phyloP scores from a whole-genome alignment of 2,329 filamentous ascomycete genomes.

The Purpureocillium lavendulum region DNA sequence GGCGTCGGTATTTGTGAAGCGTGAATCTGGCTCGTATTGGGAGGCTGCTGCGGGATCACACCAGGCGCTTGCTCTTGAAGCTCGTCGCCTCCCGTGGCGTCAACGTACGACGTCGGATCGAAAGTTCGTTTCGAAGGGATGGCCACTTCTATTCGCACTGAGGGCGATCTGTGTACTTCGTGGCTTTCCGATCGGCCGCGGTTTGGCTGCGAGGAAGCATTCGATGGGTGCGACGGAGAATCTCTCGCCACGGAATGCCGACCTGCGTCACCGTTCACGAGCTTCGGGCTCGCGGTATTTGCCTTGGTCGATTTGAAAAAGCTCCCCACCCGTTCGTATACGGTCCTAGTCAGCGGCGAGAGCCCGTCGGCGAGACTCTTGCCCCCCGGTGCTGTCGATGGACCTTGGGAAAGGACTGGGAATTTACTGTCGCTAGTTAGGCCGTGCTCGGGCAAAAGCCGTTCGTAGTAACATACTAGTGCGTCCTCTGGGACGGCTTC shows the following conservation, averaged over 20 bases:
- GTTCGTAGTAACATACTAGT: slow-evolving; percentile 44
- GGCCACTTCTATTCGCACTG: slow-evolving; percentile 36
- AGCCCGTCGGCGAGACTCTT: slow-evolving; percentile 31
- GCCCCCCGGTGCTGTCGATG: slow-evolving; percentile 11
- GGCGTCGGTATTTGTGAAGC: slow-evolving; percentile 7
- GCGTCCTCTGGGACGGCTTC: slow-evolving; percentile 59
- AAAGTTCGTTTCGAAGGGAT: slow-evolving; percentile 35
- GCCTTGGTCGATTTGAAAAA: slow-evolving; percentile 31
- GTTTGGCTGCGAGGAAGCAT: slow-evolving; percentile 8
- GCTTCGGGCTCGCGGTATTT: slow-evolving; percentile 17
- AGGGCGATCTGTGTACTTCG: slow-evolving; percentile 25
- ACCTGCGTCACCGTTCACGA: slow-evolving; percentile 26
- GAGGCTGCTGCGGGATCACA: slow-evolving; percentile 9
- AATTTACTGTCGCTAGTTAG: slow-evolving; percentile 43
- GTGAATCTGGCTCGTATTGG: slow-evolving; percentile 5
- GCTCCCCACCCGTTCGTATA: slow-evolving; percentile 31
- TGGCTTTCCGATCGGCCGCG: slow-evolving; percentile 9
- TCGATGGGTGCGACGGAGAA: slow-evolving; percentile 10
- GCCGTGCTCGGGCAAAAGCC: background rate
- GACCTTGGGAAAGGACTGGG: slow-evolving; percentile 18
- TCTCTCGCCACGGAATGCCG: slow-evolving; percentile 10
- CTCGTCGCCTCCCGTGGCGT: slow-evolving; percentile 16
- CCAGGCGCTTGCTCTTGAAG: slow-evolving; percentile 1
- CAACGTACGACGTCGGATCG: slow-evolving; percentile 27
- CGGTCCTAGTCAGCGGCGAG: slow-evolving; percentile 36